Evolutionary conservation across 805 yeast genomes (phyloP), one percentile per base, ranked within the genome.

Genomic region (Cyberlindnera misumaiensis): DNA sequence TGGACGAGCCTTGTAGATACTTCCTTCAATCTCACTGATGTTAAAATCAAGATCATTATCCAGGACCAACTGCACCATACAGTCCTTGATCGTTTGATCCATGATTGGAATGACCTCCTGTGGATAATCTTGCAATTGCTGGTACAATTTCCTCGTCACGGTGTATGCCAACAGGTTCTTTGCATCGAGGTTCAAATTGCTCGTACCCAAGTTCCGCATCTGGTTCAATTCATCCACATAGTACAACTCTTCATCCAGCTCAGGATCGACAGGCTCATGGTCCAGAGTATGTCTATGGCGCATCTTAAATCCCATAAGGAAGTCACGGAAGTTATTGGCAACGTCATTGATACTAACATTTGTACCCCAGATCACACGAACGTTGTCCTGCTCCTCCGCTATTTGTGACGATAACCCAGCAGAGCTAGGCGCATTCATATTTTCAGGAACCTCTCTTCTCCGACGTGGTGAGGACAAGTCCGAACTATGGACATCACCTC

Each of bases 291-390:
- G 75, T 43, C 97, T 72, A 60, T 84, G 79, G 53, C 80, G 83
- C 63, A 73, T 65, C 57, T 87, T 84, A 68, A 88, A 93, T 18
- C 82, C 75, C 80, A 83, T 80, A 51, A 93, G 64, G 49, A 93
- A 93, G 46, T 80, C 80, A 47, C 94, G 71, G 64, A 93, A 90
- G 36, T 75, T 72, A 48, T 77, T 82, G 28, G 84, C 73, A 50
- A 93, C 81, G 55, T 93, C 96, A 54, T 79, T 85, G 54, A 93
- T 89, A 34, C 94, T 83, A 20, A 93, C 96, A 56, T 90, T 88
- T 1, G 98, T 93, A 62, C 98, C 98, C 98, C 98, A 93, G 54
- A 93, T 90, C 38, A 93, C 95, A 53, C 94, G 74, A 17, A 80
- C 77, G 0, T 95, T 95, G 47, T 83, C 96, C 38, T 75, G 76